phyloP scores from a whole-genome alignment of 495 filamentous ascomycete species.

The Penicillium atrosanguineum region DNA sequence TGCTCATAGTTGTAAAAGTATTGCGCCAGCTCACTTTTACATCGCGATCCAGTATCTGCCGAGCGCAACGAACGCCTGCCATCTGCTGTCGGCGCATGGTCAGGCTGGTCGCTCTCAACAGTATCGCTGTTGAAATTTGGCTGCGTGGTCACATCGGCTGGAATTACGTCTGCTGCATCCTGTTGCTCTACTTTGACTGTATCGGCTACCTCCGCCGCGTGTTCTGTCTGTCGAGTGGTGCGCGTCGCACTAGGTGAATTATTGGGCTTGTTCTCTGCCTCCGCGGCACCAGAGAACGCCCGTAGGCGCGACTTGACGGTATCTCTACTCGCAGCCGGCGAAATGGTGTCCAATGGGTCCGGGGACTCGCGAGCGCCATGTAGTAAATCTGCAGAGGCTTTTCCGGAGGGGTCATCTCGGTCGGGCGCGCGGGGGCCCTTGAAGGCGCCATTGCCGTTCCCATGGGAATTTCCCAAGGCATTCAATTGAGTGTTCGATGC shows the following conservation, averaged over 20 bases:
- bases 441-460: conserved; percentile 19
- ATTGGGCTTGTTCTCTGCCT: conserved; percentile 2
- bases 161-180: neutral
- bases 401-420: conserved; percentile 9
- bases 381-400: conserved; percentile 6
- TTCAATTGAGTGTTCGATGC: conserved; percentile 15
- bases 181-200: conserved; percentile 3
- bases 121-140: conserved; percentile 6
- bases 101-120: conserved; percentile 6
- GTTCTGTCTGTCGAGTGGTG: conserved; percentile 15
- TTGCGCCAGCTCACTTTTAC: conserved; percentile 82
- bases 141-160: conserved; percentile 6
- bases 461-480: conserved; percentile 17
- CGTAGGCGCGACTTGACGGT: conserved; percentile 11
- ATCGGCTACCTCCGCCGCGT: conserved; percentile 4
- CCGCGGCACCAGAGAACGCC: conserved; percentile 4
- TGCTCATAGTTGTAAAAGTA: conserved; percentile 93
- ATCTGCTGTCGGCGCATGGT: conserved; percentile 1
- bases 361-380: conserved; percentile 29
- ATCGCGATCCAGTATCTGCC: conserved; percentile 52
- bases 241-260: conserved; percentile 13
- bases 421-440: conserved; percentile 14
- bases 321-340: conserved; percentile 17
- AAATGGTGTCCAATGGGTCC: conserved; percentile 42
- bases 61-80: conserved; percentile 51